Base-by-base conservation (phyloP, 108 stramenopile species). In the Schizochytrium sp. region DNA sequence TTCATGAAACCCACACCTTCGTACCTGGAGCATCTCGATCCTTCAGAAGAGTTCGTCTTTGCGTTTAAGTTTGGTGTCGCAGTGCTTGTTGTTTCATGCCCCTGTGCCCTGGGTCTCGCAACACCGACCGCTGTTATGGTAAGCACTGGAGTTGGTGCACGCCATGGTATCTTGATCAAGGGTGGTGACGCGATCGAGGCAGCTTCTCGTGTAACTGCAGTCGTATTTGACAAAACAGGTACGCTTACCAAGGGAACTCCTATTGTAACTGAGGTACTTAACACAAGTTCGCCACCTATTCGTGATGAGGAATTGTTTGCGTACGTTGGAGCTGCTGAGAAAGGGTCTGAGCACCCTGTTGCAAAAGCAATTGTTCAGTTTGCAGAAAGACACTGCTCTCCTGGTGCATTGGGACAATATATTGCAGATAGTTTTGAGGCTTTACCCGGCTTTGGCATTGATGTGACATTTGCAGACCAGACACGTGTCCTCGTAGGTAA, bases 151-250 rank as follows among this genome's bases (percentile, higher is more conserved):
- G 98, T 98, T 4, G 98, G 97, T 13, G 98, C 98, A 19, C 92
- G 90, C 3, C 94, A 95, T 72, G 99, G 99, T 5, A 91, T 99
- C 72, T 92, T 99, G 19, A 97, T 99, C 94, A 99, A 98, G 93
- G 98, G 99, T 12, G 99, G 98, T 28, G 95, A 94, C 17, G 96
- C 97, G 5, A 92, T 99, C 58, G 98, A 98, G 94, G 90, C 91
- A 46, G 97, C 97, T 4, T 90, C 93, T 72, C 90, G 95, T 56
- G 96, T 98, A 3, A 93, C 96, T 44, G 94, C 95, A 40, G 94
- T 98, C 59, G 92, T 97, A 4, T 95, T 99, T 91, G 99, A 99
- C 94, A 99, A 99, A 94, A 99, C 99, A n/a, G 98, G 98, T 7
- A 99, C 99, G 40, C 91, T 99, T 44, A 99, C 99, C 13, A 87